Evolutionary conservation across 1,139 yeast species (phyloP), one percentile per base, ranked within the genome.

Genomic region (Geotrichum citri-aurantii): DNA sequence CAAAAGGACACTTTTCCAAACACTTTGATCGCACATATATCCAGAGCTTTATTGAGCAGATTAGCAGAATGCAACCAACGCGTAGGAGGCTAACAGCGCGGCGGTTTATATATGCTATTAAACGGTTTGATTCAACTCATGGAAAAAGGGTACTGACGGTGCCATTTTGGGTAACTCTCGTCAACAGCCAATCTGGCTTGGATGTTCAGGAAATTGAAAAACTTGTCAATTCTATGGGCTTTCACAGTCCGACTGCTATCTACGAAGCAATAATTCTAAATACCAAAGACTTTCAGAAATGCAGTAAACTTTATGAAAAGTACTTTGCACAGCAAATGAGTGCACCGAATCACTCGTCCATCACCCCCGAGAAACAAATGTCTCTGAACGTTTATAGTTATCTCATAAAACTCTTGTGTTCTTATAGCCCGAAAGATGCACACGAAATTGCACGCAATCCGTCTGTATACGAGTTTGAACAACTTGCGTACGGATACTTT

Each of bases 321-420:
- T 54, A 31, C 44, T 54, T 48, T 26, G 44, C 44, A n/a, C 17
- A n/a, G 5, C 21, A 37, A 37, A 37, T 37, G 44, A 37, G 14
- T 37, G 44, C 17, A 10, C 17, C 44, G 19, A 19, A 8, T 8
- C 21, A 37, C 14, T 37, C 10, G 3, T 26, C 44, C 10, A 48
- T 24, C n/a, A 37, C 27, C 3, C 17, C 49, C 10, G 52, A 26
- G 23, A 37, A 48, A 23, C 56, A 54, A 12, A 40, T 54, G 21
- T 54, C 56, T 2, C 8, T 54, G 12, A 52, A 46, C 12, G 56
- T 54, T 11, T 54, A 54, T 27, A 54, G 56, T 29, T 52, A 54
- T 54, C 48, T 54, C 48, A 54, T 54, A 24, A 31, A 48, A 8
- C 49, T 54, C 4, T 10, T 54, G 42, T 54, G 56, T 40, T 24